These are phyloP conservation scores for Saccharomycopsis guyanensis DNA, from an alignment of 805 yeast species.

Conservation along the genomic window DNA sequence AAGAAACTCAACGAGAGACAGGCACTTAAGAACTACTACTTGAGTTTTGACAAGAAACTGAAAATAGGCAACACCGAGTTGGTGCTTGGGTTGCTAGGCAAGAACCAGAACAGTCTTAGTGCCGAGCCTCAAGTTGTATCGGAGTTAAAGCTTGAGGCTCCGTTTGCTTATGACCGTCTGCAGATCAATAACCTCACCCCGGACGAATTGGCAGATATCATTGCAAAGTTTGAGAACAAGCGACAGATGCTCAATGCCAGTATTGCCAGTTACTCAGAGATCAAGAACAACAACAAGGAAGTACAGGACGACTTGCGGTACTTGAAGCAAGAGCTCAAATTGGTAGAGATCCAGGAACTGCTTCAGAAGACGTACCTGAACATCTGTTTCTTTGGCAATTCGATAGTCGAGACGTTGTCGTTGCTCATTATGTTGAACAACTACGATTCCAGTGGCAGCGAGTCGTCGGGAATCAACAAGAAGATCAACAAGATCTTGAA, in stretches of 20 bases:
- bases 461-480: slow-evolving; percentile 22
- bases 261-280: slow-evolving; percentile 28
- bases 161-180: slow-evolving; percentile 21
- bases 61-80: slow-evolving; percentile 36
- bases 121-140: slow-evolving; percentile 22
- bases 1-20: slow-evolving; percentile 11
- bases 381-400: slow-evolving; percentile 34
- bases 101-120: slow-evolving; percentile 29
- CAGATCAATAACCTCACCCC: slow-evolving; percentile 12
- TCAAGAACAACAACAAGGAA: slow-evolving; percentile 20
- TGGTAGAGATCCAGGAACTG: slow-evolving; percentile 38
- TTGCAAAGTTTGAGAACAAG: slow-evolving; percentile 26
- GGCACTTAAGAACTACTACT: slow-evolving; percentile 16
- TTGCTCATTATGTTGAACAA: slow-evolving; percentile 43
- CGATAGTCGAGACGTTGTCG: slow-evolving; percentile 43
- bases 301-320: slow-evolving; percentile 32
- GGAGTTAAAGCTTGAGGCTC: slow-evolving; percentile 19
- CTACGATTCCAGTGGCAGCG: slow-evolving; percentile 20
- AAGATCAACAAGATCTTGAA: slow-evolving; percentile 42
- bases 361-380: slow-evolving; percentile 30
- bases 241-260: slow-evolving; percentile 26
- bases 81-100: slow-evolving; percentile 27
- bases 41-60: slow-evolving; percentile 37
- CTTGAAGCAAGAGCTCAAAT: slow-evolving; percentile 37
- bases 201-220: slow-evolving; percentile 10